Conservation (phyloP, 768 basidiomycete species). For the Kwoniella heveanensis region DNA sequence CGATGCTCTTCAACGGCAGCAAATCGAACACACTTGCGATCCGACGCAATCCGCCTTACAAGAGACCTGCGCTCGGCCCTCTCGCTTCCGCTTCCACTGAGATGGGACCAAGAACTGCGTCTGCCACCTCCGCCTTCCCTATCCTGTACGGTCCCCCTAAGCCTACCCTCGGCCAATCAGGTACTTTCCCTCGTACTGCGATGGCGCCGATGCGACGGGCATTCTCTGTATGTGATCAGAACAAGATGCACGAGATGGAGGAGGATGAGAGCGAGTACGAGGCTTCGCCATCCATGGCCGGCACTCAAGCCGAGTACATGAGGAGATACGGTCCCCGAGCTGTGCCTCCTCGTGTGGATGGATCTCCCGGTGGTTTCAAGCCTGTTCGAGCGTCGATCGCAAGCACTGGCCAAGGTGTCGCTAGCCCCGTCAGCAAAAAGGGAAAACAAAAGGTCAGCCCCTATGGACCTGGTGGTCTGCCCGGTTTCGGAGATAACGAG, state of each 20-base stretch:
- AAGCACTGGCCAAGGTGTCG: slow-evolving; percentile 18
- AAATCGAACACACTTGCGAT: slow-evolving; percentile 31
- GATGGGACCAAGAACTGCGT: slow-evolving; percentile 20
- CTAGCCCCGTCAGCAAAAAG: slow-evolving; percentile 21
- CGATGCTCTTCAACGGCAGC: slow-evolving; percentile 38
- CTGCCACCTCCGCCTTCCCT: slow-evolving; percentile 45
- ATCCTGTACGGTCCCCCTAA: slow-evolving; percentile 39
- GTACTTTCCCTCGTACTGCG: slow-evolving; percentile 37
- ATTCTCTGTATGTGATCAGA: slow-evolving; percentile 54
- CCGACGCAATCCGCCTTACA: slow-evolving; percentile 45
- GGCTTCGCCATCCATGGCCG: slow-evolving; percentile 39
- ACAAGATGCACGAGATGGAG: slow-evolving; percentile 35
- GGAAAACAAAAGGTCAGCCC: slow-evolving; percentile 37
- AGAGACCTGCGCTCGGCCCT: slow-evolving; percentile 46
- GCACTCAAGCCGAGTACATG: slow-evolving; percentile 37
- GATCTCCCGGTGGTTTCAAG: slow-evolving; percentile 40
- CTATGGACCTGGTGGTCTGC: slow-evolving; percentile 62
- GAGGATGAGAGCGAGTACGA: slow-evolving; percentile 47
- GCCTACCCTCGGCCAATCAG: slow-evolving; percentile 19
- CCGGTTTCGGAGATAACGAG: slow-evolving; percentile 91
- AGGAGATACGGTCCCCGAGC: slow-evolving; percentile 31
- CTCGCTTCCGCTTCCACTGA: slow-evolving; percentile 16
- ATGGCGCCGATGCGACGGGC: slow-evolving; percentile 52
- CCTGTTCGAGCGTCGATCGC: slow-evolving; percentile 32
- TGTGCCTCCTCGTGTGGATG: slow-evolving; percentile 34